These are phyloP conservation scores for Poronia punctata DNA, from an alignment of 495 filamentous ascomycete genomes.

Conservation along the genomic window DNA sequence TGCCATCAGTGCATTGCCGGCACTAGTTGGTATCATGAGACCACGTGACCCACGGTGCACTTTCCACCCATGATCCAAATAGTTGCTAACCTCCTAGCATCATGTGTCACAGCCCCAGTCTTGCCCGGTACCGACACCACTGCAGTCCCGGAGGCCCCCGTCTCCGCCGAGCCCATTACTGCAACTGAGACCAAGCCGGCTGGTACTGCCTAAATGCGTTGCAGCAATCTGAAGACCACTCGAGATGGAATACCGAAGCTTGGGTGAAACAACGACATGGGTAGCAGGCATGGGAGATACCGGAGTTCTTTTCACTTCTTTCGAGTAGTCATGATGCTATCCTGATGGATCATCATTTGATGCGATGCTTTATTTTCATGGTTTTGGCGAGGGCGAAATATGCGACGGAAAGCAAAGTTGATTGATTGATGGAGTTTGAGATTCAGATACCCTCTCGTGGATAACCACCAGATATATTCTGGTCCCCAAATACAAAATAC, in stretches of 20 bases:
- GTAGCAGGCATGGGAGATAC: too few species aligned
- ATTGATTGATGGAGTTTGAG: constrained; percentile 13
- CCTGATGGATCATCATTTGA: not conserved
- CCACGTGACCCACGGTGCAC: not conserved
- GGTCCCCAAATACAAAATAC: constrained; percentile 1
- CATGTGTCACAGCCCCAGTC: too few species aligned
- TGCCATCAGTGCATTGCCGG: not conserved
- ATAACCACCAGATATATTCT: constrained; percentile 5
- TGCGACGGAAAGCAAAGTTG: not conserved
- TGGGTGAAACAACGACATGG: too few species aligned
- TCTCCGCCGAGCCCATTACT: constrained; percentile 12
- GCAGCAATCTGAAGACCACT: too few species aligned
- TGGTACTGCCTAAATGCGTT: constrained; percentile 6
- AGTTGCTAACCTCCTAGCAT: constrained; percentile 8
- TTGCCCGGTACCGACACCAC: constrained; percentile 8
- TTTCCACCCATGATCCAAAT: not conserved
- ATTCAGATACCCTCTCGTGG: constrained; percentile 11
- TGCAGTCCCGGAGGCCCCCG: constrained; percentile 16
- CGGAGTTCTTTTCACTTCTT: constrained; percentile 1
- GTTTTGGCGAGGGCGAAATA: not conserved
- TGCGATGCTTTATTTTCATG: too few species aligned
- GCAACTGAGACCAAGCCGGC: constrained; percentile 15
- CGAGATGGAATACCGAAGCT: too few species aligned
- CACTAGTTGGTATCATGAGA: not conserved
- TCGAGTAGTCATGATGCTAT: not conserved